Conservation (phyloP, 805 yeast species). For the Hanseniaspora thailandica region DNA sequence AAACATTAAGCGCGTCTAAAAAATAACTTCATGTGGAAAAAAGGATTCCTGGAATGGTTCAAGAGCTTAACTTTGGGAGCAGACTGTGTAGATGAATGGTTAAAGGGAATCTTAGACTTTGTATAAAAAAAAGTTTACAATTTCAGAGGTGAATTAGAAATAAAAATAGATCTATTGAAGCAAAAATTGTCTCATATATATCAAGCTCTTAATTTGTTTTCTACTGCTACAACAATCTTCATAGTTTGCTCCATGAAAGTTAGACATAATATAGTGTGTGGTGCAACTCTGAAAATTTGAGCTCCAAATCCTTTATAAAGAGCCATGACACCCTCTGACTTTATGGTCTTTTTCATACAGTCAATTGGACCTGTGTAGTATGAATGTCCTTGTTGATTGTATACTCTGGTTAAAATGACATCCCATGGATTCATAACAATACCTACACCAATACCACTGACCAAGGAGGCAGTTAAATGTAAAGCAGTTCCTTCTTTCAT, state of each 20-base stretch:
- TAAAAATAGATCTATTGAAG: neutral
- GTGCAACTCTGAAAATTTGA: conserved; percentile 82
- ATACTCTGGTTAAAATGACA: conserved; percentile 85
- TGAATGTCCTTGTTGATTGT: conserved; percentile 75
- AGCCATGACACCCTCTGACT: conserved; percentile 73
- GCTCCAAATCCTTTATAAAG: conserved; percentile 93
- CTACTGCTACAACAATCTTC: conserved; percentile 40
- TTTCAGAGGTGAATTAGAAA: neutral
- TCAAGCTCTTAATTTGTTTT: conserved; percentile 23
- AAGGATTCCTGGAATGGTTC: neutral
- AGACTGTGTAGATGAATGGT: too few relatives aligned
- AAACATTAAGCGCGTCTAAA: neutral
- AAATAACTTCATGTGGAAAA: neutral
- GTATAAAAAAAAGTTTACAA: too few relatives aligned
- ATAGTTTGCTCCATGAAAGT: conserved; percentile 94
- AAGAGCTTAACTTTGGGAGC: too few relatives aligned
- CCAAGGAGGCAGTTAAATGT: conserved; percentile 62
- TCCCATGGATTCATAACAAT: conserved; percentile 97
- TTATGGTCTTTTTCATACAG: conserved; percentile 73
- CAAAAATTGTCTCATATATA: too few relatives aligned
- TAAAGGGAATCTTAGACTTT: too few relatives aligned
- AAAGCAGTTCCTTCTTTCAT: conserved; percentile 53
- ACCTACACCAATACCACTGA: conserved; percentile 85
- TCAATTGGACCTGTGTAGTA: conserved; percentile 79
- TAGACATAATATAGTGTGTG: conserved; percentile 82